These are phyloP conservation scores for Diaporthe sp. DNA, from an alignment of 2,329 filamentous ascomycete species.

Conservation along the genomic window DNA sequence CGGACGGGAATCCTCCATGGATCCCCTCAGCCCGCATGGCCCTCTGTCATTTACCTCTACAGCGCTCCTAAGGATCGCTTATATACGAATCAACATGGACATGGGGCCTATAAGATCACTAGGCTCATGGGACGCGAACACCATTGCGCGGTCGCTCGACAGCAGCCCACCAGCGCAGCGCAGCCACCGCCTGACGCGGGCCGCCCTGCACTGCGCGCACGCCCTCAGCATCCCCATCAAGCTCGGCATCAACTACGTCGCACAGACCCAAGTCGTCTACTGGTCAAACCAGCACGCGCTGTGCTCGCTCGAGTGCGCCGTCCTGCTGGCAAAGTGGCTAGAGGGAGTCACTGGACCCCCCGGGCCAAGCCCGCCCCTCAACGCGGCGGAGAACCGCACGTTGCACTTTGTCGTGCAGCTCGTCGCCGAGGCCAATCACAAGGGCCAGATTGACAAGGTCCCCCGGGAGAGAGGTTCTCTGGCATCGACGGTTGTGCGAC, in stretches of 20 bases:
- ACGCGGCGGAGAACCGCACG: not conserved
- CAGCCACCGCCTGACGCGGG: not conserved
- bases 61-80: not conserved
- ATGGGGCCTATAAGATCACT: conserved; percentile 1
- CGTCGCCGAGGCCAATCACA: not conserved
- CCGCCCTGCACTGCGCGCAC: conserved; percentile 7
- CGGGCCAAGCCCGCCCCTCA: not conserved
- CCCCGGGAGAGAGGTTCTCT: not conserved
- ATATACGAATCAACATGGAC: not conserved
- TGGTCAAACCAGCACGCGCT: conserved; percentile 1
- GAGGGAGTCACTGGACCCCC: not conserved
- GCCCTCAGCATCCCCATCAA: conserved; percentile 12
- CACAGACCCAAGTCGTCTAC: conserved; percentile 4
- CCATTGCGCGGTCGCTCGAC: not conserved
- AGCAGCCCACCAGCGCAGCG: conserved; percentile 11
- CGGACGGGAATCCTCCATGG: conserved; percentile 5
- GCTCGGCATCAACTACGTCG: conserved; percentile 6
- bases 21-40: conserved; percentile 2
- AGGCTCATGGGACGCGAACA: not conserved
- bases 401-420: not conserved
- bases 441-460: not conserved
- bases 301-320: conserved; percentile 10
- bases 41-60: conserved; percentile 2
- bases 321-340: conserved; percentile 9
- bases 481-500: not conserved